Percentiles rank a stretch among this genome's conserved stretches.
Evolutionary conservation across 2,329 filamentous ascomycete species (phyloP).

Genomic region (Plenodomus tracheiphilus): DNA sequence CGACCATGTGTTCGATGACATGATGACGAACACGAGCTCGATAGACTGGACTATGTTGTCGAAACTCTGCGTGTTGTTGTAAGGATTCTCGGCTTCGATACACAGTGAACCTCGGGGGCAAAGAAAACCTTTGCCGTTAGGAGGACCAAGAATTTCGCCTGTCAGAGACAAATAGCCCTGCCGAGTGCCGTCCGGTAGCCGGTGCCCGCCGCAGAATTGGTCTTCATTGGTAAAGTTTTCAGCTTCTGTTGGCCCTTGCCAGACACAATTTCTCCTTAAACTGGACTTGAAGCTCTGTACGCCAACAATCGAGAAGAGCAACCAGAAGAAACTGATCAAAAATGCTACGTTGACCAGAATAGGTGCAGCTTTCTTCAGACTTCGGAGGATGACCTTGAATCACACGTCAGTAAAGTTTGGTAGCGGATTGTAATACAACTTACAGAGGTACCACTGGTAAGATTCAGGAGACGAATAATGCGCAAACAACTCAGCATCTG

Average conservation of each 20-base stretch:
- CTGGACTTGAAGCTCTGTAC: slow-evolving; percentile 83
- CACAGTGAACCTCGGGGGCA: slow-evolving; percentile 85
- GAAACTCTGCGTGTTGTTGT: slow-evolving; percentile 85
- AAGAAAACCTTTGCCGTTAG: slow-evolving; percentile 74
- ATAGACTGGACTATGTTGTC: slow-evolving; percentile 92
- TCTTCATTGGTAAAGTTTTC: slow-evolving; percentile 60
- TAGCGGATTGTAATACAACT: slow-evolving; percentile 34
- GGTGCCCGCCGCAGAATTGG: slow-evolving; percentile 84
- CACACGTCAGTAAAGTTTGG: slow-evolving; percentile 4
- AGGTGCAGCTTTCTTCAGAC: slow-evolving; percentile 92
- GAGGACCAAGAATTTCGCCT: slow-evolving; percentile 47
- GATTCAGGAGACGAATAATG: slow-evolving; percentile 84
- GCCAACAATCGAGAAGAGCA: slow-evolving; percentile 93
- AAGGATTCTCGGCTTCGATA: slow-evolving; percentile 77
- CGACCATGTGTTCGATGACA: slow-evolving; percentile 96
- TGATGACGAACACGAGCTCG: slow-evolving; percentile 95
- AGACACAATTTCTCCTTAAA: slow-evolving; percentile 53
- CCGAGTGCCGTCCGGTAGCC: slow-evolving; percentile 57
- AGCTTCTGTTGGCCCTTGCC: slow-evolving; percentile 54
- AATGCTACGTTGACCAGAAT: slow-evolving; percentile 91
- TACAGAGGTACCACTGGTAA: slow-evolving; percentile 92
- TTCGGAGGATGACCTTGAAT: slow-evolving; percentile 80
- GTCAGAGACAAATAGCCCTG: slow-evolving; percentile 68
- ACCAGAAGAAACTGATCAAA: slow-evolving; percentile 95
- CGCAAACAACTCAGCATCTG: slow-evolving; percentile 95